phyloP scores from a whole-genome alignment of 2,329 filamentous ascomycete species.

The Xylaria sp. region DNA sequence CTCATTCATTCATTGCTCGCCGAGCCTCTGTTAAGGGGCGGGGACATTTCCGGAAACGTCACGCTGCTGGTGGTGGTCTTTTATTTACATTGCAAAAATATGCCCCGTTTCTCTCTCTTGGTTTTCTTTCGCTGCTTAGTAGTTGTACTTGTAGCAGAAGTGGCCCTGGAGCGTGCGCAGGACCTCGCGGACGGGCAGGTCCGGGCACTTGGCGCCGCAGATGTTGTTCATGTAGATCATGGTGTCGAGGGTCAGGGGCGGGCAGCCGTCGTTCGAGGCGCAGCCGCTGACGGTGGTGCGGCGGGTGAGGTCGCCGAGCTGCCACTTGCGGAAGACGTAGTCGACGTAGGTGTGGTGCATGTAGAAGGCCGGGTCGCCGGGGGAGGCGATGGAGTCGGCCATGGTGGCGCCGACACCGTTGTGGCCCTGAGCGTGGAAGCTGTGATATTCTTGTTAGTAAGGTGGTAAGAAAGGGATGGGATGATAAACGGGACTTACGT shows the following conservation, averaged over 20 bases:
- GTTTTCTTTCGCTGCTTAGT: constrained; percentile 16
- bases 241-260: constrained; percentile 29
- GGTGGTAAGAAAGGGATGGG: background rate
- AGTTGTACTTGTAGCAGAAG: constrained; percentile 31
- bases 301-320: constrained; percentile 23
- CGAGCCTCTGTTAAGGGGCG: background rate
- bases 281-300: constrained; percentile 29
- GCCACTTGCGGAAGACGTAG: constrained; percentile 30
- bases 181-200: constrained; percentile 27
- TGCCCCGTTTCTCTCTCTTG: background rate
- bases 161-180: constrained; percentile 25
- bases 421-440: constrained; percentile 33
- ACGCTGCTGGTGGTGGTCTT: constrained; percentile 6
- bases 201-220: constrained; percentile 28
- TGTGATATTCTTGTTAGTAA: constrained; percentile 14
- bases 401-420: constrained; percentile 33
- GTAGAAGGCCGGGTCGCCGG: constrained; percentile 33
- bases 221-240: constrained; percentile 25
- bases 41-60: background rate
- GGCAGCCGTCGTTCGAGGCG: constrained; percentile 26
- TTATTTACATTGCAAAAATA: background rate
- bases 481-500: constrained; percentile 21
- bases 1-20: background rate
- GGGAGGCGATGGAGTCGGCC: constrained; percentile 31
- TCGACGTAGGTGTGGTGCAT: constrained; percentile 33